Evolutionary conservation across 192 early-diverging fungal genomes (phyloP).

Genomic region (Dimargaris cristalligena): DNA sequence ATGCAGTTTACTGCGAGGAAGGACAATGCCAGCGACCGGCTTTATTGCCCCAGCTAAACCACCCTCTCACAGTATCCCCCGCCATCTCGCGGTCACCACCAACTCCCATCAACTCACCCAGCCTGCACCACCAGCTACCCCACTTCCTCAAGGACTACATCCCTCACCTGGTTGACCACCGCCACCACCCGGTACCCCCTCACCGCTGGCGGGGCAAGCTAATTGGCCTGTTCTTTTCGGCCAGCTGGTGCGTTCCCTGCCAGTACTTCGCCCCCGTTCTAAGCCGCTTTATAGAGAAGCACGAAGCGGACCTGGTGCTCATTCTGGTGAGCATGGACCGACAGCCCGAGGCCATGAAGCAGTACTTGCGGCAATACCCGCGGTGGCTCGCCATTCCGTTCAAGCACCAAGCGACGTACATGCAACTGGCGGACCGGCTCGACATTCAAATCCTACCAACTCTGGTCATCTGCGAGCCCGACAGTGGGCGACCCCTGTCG

Average conservation of each 20-base stretch:
- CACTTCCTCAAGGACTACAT: background rate
- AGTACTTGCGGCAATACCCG: constrained; percentile 4
- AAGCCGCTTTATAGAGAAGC: background rate
- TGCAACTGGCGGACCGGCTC: constrained; percentile 6
- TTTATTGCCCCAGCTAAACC: background rate
- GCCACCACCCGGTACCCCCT: background rate
- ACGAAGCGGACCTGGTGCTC: background rate
- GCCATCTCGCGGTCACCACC: background rate
- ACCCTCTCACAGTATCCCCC: background rate
- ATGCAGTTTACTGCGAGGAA: background rate
- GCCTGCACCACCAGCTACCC: background rate
- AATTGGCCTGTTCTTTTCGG: constrained; percentile 1
- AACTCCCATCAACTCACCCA: background rate
- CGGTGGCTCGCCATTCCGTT: constrained; percentile 1
- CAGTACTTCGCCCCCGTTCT: background rate
- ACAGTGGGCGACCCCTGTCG: constrained; percentile 1
- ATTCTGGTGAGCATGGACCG: constrained; percentile 5
- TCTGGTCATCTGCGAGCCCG: background rate
- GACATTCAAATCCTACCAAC: constrained; percentile 8
- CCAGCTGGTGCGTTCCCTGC: constrained; percentile 9
- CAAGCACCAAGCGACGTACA: background rate
- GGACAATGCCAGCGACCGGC: background rate
- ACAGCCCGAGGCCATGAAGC: background rate
- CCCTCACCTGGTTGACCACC: background rate
- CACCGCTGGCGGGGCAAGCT: background rate